Base-by-base conservation (phyloP, 2,329 filamentous ascomycete species). In the Pseudocercospora pini-densiflorae region DNA sequence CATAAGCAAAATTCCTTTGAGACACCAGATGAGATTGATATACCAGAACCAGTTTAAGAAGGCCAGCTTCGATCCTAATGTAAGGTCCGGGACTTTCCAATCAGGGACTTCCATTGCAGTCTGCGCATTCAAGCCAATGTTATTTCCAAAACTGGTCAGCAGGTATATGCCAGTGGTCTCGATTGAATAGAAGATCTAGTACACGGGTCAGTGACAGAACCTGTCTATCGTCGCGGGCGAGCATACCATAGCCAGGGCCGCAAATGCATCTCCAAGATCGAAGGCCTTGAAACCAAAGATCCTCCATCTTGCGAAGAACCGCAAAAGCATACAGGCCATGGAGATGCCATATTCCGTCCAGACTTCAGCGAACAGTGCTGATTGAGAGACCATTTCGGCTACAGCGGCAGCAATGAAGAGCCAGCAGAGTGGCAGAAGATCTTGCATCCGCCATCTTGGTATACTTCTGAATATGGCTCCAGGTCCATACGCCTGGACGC, bases 11-110 rank as follows among this genome's bases (percentile, higher is more conserved):
- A 78, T 73, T 2, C 71, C 74, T 55, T 78, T 78, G 24, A 77
- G 59, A 29, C 66, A 73, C 76, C 76, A 78, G 5, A 78, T 73
- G 62, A 76, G 72, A 47, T 68, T 73, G 27, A 78, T 74, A 60
- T 78, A 78, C 72, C 74, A 77, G 59, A 77, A 75, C 77, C 77
- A 78, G 59, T 75, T 76, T 61, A 71, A 72, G 43, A 77, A 64
- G 19, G 75, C 75, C 36, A 76, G 49, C 53, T 77, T 78, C 2
- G 75, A 76, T 10, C 77, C 77, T 4, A 74, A 47, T 1, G 69
- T 63, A 53, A 77, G 68, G 12, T 63, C 51, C 7, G 69, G 61
- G 0, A 78, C 49, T 29, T 74, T 63, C 47, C 61, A 69, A 5
- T 74, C 73, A 2, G 74, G 74, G 5, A 78, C 65, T 45, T 68